Evolutionary conservation across 495 filamentous ascomycete genomes (phyloP).

Genomic region (Penicillium turbatum): DNA sequence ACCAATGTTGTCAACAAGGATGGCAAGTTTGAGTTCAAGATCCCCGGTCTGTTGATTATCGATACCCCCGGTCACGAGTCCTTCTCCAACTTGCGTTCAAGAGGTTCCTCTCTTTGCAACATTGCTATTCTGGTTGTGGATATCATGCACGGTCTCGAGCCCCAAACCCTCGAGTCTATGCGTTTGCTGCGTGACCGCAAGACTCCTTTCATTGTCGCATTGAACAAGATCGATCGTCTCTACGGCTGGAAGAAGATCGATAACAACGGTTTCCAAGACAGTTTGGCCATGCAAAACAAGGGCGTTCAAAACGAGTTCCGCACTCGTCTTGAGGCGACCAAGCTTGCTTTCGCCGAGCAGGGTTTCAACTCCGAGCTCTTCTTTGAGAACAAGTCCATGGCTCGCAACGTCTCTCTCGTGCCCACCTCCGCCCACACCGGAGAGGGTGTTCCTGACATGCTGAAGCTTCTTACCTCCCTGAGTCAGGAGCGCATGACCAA

Average conservation of each 20-base stretch:
- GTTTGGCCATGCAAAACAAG: conserved; percentile 84
- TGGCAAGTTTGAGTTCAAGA: conserved; percentile 90
- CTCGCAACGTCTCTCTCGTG: conserved; percentile 86
- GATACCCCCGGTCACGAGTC: conserved; percentile 99
- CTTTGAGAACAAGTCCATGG: conserved; percentile 97
- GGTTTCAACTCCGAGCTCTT: conserved; percentile 96
- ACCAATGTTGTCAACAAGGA: conserved; percentile 90
- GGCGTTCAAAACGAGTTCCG: conserved; percentile 92
- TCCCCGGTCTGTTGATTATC: conserved; percentile 94
- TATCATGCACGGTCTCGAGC: conserved; percentile 99
- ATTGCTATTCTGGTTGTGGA: conserved; percentile 99
- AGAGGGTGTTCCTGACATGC: conserved; percentile 98
- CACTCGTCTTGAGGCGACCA: conserved; percentile 84
- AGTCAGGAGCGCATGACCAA: conserved; percentile 98
- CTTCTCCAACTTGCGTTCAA: conserved; percentile 94
- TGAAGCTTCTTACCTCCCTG: conserved; percentile 87
- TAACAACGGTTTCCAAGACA: conserved; percentile 97
- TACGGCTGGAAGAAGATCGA: conserved; percentile 97
- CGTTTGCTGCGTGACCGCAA: conserved; percentile 84
- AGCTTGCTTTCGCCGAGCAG: conserved; percentile 90
- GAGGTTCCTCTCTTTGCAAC: conserved; percentile 97
- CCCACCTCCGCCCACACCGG: conserved; percentile 97
- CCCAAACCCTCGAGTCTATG: conserved; percentile 97
- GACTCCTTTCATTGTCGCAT: conserved; percentile 96
- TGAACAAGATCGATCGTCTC: conserved; percentile 99